These are phyloP conservation scores for Nitzschia palea DNA, from an alignment of 108 stramenopile genomes.

Conservation along the genomic window DNA sequence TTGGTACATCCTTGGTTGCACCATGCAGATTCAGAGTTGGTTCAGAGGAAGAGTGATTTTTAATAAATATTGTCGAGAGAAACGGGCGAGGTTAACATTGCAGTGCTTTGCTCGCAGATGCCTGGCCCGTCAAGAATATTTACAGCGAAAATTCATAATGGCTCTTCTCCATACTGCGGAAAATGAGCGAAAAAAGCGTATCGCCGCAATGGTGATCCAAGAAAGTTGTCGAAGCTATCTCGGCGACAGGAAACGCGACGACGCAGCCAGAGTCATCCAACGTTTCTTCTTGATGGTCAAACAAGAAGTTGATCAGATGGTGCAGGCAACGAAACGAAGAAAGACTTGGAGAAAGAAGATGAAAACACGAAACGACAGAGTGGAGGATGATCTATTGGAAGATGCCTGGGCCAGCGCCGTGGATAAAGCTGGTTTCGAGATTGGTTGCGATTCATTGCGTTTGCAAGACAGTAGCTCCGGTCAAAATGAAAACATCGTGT, in stretches of 20 bases:
- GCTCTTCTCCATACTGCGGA: slow-evolving; percentile 24
- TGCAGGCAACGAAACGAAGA: slow-evolving; percentile 46
- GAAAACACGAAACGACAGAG: slow-evolving; percentile 33
- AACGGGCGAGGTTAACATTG: slow-evolving; percentile 19
- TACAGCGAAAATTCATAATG: slow-evolving; percentile 38
- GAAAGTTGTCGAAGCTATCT: slow-evolving; percentile 23
- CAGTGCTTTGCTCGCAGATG: slow-evolving; percentile 35
- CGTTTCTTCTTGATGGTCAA: slow-evolving; percentile 71
- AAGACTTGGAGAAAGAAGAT: slow-evolving; percentile 44
- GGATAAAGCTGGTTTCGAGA: not conserved
- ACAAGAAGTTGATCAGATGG: slow-evolving; percentile 64
- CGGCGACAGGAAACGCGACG: slow-evolving; percentile 17
- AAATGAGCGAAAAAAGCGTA: slow-evolving; percentile 20
- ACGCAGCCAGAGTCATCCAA: slow-evolving; percentile 65
- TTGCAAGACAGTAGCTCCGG: not conserved
- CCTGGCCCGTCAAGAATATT: slow-evolving; percentile 34
- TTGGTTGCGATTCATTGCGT: not conserved
- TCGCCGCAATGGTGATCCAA: slow-evolving; percentile 30
- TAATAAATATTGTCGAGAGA: slow-evolving; percentile 1
- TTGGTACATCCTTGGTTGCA: slow-evolving; percentile 53
- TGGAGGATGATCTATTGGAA: slow-evolving; percentile 52
- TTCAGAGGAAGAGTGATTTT: slow-evolving; percentile 32
- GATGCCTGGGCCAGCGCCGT: slow-evolving; percentile 38
- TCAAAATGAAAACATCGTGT: not conserved
- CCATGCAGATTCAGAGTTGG: slow-evolving; percentile 58